phyloP scores from a whole-genome alignment of 306 rosid genomes.

The Datisca glomerata region DNA sequence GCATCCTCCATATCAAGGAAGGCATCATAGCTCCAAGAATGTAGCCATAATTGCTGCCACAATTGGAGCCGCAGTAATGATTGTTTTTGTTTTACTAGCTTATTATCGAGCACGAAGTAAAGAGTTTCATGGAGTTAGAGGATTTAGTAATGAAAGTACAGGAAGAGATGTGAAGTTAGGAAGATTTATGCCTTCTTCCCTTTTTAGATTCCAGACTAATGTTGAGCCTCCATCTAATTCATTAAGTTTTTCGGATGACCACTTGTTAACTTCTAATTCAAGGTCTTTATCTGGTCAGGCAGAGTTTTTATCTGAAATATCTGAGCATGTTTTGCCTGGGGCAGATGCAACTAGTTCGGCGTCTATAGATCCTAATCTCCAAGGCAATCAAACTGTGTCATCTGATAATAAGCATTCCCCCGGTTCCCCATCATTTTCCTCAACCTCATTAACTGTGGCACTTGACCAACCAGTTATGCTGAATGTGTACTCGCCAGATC shows the following conservation, averaged over 20 bases:
- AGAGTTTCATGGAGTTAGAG: constrained; percentile 70
- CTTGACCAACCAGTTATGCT: constrained; percentile 68
- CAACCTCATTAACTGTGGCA: constrained; percentile 64
- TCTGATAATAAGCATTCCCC: constrained; percentile 76
- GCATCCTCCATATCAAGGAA: constrained; percentile 17
- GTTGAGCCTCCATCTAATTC: constrained; percentile 61
- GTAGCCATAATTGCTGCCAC: constrained; percentile 90
- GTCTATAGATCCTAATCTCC: constrained; percentile 37
- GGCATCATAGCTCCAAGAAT: constrained; percentile 45
- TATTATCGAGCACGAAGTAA: constrained; percentile 69
- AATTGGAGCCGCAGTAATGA: constrained; percentile 83
- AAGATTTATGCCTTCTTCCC: constrained; percentile 50
- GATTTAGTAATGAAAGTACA: constrained; percentile 41
- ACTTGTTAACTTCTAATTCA: constrained; percentile 67
- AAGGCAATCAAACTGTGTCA: constrained; percentile 53
- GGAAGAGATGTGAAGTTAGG: constrained; percentile 67
- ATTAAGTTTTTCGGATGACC: constrained; percentile 77
- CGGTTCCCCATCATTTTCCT: constrained; percentile 72
- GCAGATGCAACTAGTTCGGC: constrained; percentile 58
- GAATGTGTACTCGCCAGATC: constrained; percentile 91
- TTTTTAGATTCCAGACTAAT: constrained; percentile 60
- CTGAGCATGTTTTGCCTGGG: constrained; percentile 41
- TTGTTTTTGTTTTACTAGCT: constrained; percentile 74
- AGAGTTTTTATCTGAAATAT: constrained; percentile 54
- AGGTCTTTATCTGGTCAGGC: constrained; percentile 66